Conservation (phyloP, 768 basidiomycete genomes). For the Pluteus cervinus region DNA sequence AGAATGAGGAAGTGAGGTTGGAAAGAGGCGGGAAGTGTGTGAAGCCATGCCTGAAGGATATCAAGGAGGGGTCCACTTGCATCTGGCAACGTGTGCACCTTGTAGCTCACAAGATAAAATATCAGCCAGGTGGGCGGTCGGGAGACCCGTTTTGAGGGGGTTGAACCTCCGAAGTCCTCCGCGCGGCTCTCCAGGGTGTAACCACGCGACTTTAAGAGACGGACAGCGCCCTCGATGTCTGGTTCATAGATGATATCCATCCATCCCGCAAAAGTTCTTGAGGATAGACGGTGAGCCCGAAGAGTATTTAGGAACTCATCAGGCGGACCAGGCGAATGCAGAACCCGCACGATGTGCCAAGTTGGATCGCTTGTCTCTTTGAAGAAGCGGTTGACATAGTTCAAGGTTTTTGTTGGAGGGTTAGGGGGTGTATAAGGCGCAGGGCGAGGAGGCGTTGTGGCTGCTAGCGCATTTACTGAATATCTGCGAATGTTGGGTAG, state of each 20-base stretch:
- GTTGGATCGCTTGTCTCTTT: conserved; percentile 28
- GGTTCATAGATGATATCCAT: conserved; percentile 25
- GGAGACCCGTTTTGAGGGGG: neutral
- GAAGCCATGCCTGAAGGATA: conserved; percentile 35
- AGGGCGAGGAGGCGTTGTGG: conserved; percentile 12
- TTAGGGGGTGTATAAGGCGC: too few relatives aligned
- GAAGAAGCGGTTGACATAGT: conserved; percentile 27
- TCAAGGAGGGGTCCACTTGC: conserved; percentile 37
- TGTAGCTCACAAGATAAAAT: conserved; percentile 41
- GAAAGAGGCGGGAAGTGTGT: conserved; percentile 20
- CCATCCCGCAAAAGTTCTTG: conserved; percentile 31
- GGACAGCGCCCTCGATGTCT: conserved; percentile 26
- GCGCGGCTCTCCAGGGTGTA: too few relatives aligned
- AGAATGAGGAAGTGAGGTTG: conserved; percentile 42
- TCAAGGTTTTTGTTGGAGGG: conserved; percentile 24
- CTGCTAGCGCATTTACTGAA: conserved; percentile 10
- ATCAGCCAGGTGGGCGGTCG: conserved; percentile 47
- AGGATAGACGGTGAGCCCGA: conserved; percentile 23
- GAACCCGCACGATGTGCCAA: conserved; percentile 33
- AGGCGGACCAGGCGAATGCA: too few relatives aligned
- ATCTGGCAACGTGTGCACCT: conserved; percentile 37
- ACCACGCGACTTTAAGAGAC: conserved; percentile 14
- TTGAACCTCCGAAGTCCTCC: conserved; percentile 1
- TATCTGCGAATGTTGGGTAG: too few relatives aligned
- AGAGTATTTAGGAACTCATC: conserved; percentile 11